These are phyloP conservation scores for Wallemia hederae DNA, from an alignment of 1,284 basidiomycete species.

Conservation along the genomic window DNA sequence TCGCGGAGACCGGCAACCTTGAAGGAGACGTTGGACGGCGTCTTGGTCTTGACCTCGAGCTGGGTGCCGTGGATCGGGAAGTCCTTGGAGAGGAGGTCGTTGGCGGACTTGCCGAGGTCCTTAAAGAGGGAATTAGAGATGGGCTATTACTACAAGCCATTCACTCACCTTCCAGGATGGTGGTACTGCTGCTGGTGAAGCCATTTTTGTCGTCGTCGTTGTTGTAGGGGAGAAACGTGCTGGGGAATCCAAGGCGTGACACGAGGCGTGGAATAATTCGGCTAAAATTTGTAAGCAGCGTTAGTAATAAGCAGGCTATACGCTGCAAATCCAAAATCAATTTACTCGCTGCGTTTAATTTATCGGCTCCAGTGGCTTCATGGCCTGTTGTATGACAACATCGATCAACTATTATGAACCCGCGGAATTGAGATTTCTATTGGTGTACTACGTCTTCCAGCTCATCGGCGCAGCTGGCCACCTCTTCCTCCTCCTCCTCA, in stretches of 20 bases:
- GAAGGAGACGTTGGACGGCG: constrained; percentile 65
- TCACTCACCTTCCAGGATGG: not conserved
- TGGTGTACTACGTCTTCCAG: not conserved
- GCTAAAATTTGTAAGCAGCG: not conserved
- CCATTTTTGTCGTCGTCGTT: not conserved
- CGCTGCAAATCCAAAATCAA: no score
- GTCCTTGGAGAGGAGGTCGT: constrained; percentile 79
- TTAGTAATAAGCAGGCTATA: no score
- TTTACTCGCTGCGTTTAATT: no score
- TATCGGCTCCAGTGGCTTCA: no score
- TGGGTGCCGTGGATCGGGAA: constrained; percentile 51
- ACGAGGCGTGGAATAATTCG: not conserved
- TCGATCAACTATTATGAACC: not conserved
- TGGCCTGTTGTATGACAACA: no score
- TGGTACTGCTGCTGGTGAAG: not conserved
- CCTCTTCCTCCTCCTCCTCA: not conserved
- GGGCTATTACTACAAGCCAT: no score
- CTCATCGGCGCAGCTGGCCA: not conserved
- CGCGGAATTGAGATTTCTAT: not conserved
- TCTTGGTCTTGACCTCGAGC: constrained; percentile 82
- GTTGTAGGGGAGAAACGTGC: not conserved
- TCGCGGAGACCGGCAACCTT: constrained; percentile 54
- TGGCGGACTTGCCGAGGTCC: constrained; percentile 61
- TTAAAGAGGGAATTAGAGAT: no score
- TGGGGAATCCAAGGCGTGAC: not conserved